These are phyloP conservation scores for Diaporthe citrichinensis DNA, from an alignment of 2,329 filamentous ascomycete genomes.

Conservation along the genomic window DNA sequence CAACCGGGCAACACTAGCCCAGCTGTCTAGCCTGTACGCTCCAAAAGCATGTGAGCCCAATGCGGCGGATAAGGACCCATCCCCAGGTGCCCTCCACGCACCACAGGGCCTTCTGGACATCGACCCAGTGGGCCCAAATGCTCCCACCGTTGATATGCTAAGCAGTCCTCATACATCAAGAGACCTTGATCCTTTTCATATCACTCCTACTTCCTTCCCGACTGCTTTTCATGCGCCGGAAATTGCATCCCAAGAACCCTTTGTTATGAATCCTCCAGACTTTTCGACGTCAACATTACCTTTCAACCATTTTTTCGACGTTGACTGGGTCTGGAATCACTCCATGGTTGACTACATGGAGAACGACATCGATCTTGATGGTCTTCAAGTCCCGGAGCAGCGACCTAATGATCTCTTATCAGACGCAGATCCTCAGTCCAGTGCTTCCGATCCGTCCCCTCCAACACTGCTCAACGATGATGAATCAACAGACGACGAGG, in stretches of 20 bases:
- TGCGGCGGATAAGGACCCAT: neutral
- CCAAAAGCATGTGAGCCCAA: no score
- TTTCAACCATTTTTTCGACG: slow-evolving; percentile 3
- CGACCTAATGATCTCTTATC: no score
- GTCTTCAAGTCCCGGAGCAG: neutral
- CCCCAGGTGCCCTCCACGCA: neutral
- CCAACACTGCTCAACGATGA: slow-evolving; percentile 2
- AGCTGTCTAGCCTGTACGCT: slow-evolving; percentile 1
- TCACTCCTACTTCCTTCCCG: neutral
- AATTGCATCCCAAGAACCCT: neutral
- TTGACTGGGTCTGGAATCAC: slow-evolving; percentile 14
- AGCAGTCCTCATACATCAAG: neutral
- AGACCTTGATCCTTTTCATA: neutral
- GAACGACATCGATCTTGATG: neutral
- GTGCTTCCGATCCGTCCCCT: neutral
- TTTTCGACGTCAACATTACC: neutral
- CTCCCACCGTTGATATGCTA: neutral
- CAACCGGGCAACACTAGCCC: neutral
- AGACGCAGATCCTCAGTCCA: neutral
- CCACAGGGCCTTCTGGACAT: neutral
- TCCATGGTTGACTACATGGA: neutral
- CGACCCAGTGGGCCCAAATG: neutral
- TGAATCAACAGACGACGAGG: neutral
- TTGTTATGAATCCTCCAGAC: neutral
- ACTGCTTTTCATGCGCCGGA: neutral